Conservation (phyloP, 2,329 filamentous ascomycete species). For the Pezicula neosporulosa region DNA sequence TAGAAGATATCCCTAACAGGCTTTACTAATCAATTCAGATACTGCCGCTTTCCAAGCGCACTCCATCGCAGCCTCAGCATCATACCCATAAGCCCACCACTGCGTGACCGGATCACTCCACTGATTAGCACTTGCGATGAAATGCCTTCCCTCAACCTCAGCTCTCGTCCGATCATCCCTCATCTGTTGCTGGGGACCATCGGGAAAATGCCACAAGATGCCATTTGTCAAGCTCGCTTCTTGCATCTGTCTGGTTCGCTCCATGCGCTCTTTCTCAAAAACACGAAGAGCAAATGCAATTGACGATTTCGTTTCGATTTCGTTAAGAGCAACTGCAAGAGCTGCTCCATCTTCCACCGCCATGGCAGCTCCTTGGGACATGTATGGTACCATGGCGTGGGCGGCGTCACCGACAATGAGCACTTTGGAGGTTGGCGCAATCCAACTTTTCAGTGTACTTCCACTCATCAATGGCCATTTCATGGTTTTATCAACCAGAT, state of each 20-base stretch:
- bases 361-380: constrained; percentile 41
- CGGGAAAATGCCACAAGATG: constrained; percentile 44
- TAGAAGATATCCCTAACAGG: neutral
- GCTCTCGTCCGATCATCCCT: constrained; percentile 40
- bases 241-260: constrained; percentile 36
- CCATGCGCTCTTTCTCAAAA: constrained; percentile 34
- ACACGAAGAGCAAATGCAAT: constrained; percentile 30
- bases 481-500: constrained; percentile 29
- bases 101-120: constrained; percentile 37
- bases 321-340: constrained; percentile 29
- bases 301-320: constrained; percentile 22
- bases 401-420: constrained; percentile 37
- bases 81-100: constrained; percentile 37
- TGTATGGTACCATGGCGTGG: constrained; percentile 39
- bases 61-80: constrained; percentile 27
- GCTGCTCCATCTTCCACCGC: constrained; percentile 39
- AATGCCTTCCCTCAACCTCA: constrained; percentile 32
- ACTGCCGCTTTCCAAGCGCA: constrained; percentile 8
- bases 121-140: constrained; percentile 34
- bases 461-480: constrained; percentile 5
- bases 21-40: constrained; percentile 13
- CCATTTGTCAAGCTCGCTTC: constrained; percentile 42
- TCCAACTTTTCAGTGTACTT: neutral
- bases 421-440: constrained; percentile 18
- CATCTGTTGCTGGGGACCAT: constrained; percentile 51